Evolutionary conservation across 2,329 filamentous ascomycete genomes (phyloP).

Genomic region (Colletotrichum lindemuthianum): DNA sequence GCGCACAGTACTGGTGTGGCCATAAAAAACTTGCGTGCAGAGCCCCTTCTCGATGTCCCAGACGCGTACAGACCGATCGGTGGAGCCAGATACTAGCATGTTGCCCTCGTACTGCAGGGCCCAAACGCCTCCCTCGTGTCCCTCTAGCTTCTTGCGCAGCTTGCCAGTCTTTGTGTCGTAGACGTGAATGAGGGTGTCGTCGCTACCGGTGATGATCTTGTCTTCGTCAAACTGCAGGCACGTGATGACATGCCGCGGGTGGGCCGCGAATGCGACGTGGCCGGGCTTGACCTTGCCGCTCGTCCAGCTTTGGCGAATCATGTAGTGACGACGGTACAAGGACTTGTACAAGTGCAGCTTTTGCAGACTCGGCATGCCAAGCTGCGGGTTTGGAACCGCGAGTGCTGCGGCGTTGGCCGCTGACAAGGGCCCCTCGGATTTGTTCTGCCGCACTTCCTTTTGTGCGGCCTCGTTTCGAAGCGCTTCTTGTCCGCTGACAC

Average conservation of each 20-base stretch:
- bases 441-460: conserved; percentile 57
- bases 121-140: conserved; percentile 98
- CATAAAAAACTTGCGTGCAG: conserved; percentile 96
- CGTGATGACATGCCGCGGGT: conserved; percentile 95
- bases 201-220: conserved; percentile 97
- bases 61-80: conserved; percentile 96
- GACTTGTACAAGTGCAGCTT: conserved; percentile 96
- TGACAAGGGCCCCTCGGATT: conserved; percentile 84
- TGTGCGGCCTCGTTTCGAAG: conserved; percentile 54
- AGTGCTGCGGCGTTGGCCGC: conserved; percentile 85
- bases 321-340: conserved; percentile 90
- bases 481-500: conserved; percentile 59
- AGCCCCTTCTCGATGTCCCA: conserved; percentile 96
- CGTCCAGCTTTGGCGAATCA: conserved; percentile 94
- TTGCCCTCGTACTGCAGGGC: conserved; percentile 96
- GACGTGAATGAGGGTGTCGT: conserved; percentile 97
- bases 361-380: conserved; percentile 81
- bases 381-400: conserved; percentile 82
- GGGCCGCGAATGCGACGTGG: conserved; percentile 95
- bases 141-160: conserved; percentile 83
- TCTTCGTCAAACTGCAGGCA: conserved; percentile 98
- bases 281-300: conserved; percentile 83
- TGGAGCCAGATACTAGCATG: conserved; percentile 93
- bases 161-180: conserved; percentile 97
- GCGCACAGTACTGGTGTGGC: conserved; percentile 95